Conservation (phyloP, 106 monocot species). For the Platanthera guangdongensis region DNA sequence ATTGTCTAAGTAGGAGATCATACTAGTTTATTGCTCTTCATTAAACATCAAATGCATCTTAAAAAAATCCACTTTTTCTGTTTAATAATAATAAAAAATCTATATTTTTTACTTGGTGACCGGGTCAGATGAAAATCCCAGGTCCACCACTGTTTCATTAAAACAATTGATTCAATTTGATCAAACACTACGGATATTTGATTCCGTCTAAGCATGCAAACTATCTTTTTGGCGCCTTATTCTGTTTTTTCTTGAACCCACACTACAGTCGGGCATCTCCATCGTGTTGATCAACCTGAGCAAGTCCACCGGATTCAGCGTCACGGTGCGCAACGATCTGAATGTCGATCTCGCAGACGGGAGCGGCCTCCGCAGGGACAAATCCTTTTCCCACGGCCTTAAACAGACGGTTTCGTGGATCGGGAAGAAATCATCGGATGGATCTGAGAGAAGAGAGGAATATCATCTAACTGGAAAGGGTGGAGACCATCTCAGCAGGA, state of each 20-base stretch:
- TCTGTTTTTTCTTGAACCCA: not conserved
- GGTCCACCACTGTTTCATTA: not conserved
- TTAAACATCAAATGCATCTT: not conserved
- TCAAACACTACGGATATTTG: too few species aligned
- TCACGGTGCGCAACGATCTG: slow-evolving; percentile 32
- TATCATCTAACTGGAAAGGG: slow-evolving; percentile 51
- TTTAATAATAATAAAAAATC: too few species aligned
- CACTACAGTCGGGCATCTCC: slow-evolving; percentile 31
- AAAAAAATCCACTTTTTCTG: too few species aligned
- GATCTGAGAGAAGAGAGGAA: slow-evolving; percentile 43
- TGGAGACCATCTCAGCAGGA: slow-evolving; percentile 32
- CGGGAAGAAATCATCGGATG: slow-evolving; percentile 35
- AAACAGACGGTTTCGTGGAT: slow-evolving; percentile 54
- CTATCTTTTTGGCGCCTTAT: not conserved
- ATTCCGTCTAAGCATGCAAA: too few species aligned
- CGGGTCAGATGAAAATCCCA: too few species aligned
- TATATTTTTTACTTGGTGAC: too few species aligned
- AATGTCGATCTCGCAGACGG: slow-evolving; percentile 18
- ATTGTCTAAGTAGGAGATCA: not conserved
- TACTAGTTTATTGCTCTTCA: not conserved
- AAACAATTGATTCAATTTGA: too few species aligned
- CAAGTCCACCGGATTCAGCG: slow-evolving; percentile 25
- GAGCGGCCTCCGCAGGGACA: slow-evolving; percentile 4
- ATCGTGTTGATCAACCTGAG: slow-evolving; percentile 56
- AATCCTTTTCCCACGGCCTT: slow-evolving; percentile 29